Base-by-base conservation (phyloP, 768 basidiomycete genomes). In the Suillus ampliporus region DNA sequence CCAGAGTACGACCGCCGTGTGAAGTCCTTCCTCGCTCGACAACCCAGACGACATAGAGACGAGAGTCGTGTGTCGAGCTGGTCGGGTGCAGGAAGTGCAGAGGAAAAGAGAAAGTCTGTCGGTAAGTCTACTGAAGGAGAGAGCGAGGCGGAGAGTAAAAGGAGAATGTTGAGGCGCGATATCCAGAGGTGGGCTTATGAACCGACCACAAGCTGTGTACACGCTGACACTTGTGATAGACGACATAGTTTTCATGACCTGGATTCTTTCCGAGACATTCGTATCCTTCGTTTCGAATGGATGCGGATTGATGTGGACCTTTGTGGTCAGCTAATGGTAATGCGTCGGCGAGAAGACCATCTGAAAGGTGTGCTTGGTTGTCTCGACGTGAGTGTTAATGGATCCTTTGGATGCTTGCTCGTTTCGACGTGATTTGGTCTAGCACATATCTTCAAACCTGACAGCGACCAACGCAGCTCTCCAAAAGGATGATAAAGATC, bases 221-320 rank as follows among this genome's bases (percentile, higher is more conserved):
- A 56, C 64, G 19, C 34, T 48, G 17, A 43, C 6, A 28, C 23
- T 35, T 10, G 21, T 61, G 57, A 37, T 66, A 83, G 86, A 60
- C 82, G 90, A 51, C 79, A 89, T 54, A 91, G 90, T 65, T 89
- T 89, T 69, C 86, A 90, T 64, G 87, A 88, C 72, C 69, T 87
- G 2, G 69, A 76, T 34, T 81, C 84, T n/a, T 79, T 87, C 65
- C 78, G 75, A 43, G 77, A 77, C 53, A 71, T 82, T 62, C 78
- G 78, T 40, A 76, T 88, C 13, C 72, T 91, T 47, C 80, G 82
- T 3, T 64, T 81, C 8, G 89, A 92, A 60, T 80, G 84, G 68
- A 90, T 94, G 89, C 84, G 82, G 56, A 85, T 91, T 46, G 92
- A 94, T 68, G 92, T 92, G 41, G 90, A 89, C 68, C 79, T 94